Conservation (phyloP, 2,329 filamentous ascomycete genomes). For the Sporothrix dimorphospora region DNA sequence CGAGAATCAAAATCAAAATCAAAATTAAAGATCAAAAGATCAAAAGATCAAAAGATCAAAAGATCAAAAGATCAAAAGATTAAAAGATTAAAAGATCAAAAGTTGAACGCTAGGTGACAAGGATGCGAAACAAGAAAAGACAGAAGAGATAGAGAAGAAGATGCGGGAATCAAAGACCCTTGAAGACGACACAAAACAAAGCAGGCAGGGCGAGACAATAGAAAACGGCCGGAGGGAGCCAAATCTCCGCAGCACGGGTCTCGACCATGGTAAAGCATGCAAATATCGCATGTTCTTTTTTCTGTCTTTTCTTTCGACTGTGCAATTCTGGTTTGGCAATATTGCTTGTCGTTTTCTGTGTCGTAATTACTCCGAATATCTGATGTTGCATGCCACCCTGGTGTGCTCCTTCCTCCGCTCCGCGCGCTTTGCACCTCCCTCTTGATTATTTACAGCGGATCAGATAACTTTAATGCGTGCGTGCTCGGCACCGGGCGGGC, state of each 20-base stretch:
- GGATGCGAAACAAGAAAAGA: not conserved
- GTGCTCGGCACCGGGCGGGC: not conserved
- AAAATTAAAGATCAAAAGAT: not conserved
- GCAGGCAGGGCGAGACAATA: not conserved
- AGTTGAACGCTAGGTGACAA: not conserved
- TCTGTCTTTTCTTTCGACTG: not conserved
- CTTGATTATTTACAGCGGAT: conserved; percentile 18
- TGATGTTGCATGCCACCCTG: not conserved
- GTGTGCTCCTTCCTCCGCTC: not conserved
- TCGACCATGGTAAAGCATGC: not conserved
- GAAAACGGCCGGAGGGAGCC: not conserved
- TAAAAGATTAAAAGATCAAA: not conserved
- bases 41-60: not conserved
- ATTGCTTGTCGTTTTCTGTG: too few relatives aligned
- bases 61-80: not conserved
- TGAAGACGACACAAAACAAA: not conserved
- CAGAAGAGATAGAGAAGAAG: not conserved
- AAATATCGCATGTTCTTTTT: not conserved
- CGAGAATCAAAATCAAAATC: not conserved
- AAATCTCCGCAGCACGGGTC: not conserved
- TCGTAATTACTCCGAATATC: not conserved
- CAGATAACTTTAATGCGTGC: conserved; percentile 25
- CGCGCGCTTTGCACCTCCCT: not conserved
- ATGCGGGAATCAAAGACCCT: too few relatives aligned
- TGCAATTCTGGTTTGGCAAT: not conserved